Evolutionary conservation across 768 basidiomycete genomes (phyloP), one percentile per base, ranked within the genome.

Genomic region (Cystobasidium tubakii): DNA sequence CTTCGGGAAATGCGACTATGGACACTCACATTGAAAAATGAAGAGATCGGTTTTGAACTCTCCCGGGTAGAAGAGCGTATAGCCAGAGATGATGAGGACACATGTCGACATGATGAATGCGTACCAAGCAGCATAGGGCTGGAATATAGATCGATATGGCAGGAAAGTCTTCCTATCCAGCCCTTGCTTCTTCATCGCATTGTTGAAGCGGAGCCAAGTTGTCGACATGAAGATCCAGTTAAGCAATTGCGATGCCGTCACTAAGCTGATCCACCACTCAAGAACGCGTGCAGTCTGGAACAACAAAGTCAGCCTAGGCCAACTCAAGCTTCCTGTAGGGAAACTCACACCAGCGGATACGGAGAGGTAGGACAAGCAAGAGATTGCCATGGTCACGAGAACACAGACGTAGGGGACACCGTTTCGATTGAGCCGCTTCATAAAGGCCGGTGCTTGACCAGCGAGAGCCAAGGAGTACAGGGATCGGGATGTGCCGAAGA

Each of bases 391-490:
- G 1, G 77, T 75, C 39, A 77, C 65, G 21, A 76, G 50, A 19
- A 81, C 80, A 25, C 78, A 78, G 25, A 77, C 46, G 67, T 78
- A 78, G 15, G 82, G 82, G 0, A 81, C 76, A 57, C 82, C 82
- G 13, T 73, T 66, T 43, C 78, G 66, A 53, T 77, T 80, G 29
- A 79, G 66, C 25, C 75, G 55, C 17, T 69, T 73, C 66, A 82
- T 77, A 73, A 81, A 65, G 34, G 67, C 57, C 17, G 81, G 80
- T 0, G 80, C 80, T 43, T 79, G 76, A 12, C 78, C 77, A 21
- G 80, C 78, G 15, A 80, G 66, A 1, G 81, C 80, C 46, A 82
- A 74, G 19, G 78, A 76, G 77, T 80, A 80, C 31, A 82, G 77
- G 0, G 78, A 75, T 54, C 81, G 77, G 39, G 78, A 78, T 0